Base-by-base conservation (phyloP, 1,284 basidiomycete species). In the Jaminaea rosea region DNA sequence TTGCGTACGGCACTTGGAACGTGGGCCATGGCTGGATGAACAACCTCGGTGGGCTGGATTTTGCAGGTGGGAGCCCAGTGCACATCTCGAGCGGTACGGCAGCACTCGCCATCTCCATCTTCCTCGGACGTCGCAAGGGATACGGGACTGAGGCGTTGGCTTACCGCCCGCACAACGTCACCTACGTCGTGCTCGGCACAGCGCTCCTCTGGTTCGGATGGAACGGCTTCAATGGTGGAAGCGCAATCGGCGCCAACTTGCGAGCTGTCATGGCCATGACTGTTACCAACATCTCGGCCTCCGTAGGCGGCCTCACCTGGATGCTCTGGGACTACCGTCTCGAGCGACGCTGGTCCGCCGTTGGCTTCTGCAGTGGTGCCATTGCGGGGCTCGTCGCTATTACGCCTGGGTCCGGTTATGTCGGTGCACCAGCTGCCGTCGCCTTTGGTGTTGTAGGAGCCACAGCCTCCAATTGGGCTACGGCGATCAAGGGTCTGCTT, bases 291-390 rank as follows among this genome's bases (percentile, higher is more conserved):
- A 62, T 75, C 87, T 90, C 82, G 88, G 91, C 78, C 84, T 87
- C 5, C 82, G 88, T 75, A 13, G 76, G 75, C 31, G 76, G 73
- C 0, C 49, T 77, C 9, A 74, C 76, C 1, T 77, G 76, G 76
- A 73, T 77, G 73, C 55, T 71, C 32, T 59, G 72, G 34, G 77
- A 78, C 59, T 78, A 58, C 54, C 58, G 75, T 21, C 61, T 77
- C 2, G 76, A 78, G 66, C 59, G 75, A 41, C 78, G 78, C 65
- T 79, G 74, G 75, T 75, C 69, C 11, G 71, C 69, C 4, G 88
- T 98, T 58, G 91, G 91, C 13, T 93, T 98, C 79, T 98, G 93
- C 78, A 90, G 88, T 2, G 93, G 93, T 49, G 90, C 88, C 53
- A 85, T 97, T 62, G 80, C 85, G 11, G 91, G 90, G 49, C 82